phyloP scores from a whole-genome alignment of 1,284 basidiomycete species.

The Macrocystidia cucumis region DNA sequence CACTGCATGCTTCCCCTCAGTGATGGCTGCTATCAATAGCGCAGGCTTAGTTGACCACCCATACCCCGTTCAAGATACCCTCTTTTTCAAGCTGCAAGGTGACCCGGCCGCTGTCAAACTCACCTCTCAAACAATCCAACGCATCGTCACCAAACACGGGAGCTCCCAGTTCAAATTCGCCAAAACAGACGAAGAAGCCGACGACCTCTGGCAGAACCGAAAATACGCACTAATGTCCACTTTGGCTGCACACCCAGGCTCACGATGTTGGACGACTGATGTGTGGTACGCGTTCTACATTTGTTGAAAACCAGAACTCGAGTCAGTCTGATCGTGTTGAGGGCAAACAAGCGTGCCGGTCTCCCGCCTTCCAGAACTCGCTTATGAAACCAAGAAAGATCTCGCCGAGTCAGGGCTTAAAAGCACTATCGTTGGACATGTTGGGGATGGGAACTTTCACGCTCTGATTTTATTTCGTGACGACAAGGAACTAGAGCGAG shows the following conservation, averaged over 20 bases:
- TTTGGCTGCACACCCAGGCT: conserved; percentile 55
- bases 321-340: conserved; percentile 8
- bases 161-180: conserved; percentile 73
- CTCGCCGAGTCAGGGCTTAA: conserved; percentile 50
- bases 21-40: conserved; percentile 75
- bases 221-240: conserved; percentile 82
- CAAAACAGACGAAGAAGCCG: conserved; percentile 68
- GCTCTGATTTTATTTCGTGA: conserved; percentile 59
- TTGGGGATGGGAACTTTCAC: conserved; percentile 81
- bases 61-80: conserved; percentile 69
- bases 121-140: conserved; percentile 51
- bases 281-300: conserved; percentile 49
- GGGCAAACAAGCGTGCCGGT: conserved; percentile 67
- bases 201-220: conserved; percentile 79
- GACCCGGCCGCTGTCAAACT: conserved; percentile 55
- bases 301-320: background rate
- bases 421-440: conserved; percentile 79
- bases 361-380: conserved; percentile 59
- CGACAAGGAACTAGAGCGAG: conserved; percentile 49
- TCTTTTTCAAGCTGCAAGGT: conserved; percentile 90
- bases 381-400: conserved; percentile 73
- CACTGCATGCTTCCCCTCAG: conserved; percentile 19
- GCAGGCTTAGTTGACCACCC: conserved; percentile 47
- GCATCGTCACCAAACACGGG: conserved; percentile 61
- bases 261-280: conserved; percentile 81